Evolutionary conservation across 139 green algal species (phyloP), one percentile per base, ranked within the genome.

Genomic region (Chlamydomonas eustigma): DNA sequence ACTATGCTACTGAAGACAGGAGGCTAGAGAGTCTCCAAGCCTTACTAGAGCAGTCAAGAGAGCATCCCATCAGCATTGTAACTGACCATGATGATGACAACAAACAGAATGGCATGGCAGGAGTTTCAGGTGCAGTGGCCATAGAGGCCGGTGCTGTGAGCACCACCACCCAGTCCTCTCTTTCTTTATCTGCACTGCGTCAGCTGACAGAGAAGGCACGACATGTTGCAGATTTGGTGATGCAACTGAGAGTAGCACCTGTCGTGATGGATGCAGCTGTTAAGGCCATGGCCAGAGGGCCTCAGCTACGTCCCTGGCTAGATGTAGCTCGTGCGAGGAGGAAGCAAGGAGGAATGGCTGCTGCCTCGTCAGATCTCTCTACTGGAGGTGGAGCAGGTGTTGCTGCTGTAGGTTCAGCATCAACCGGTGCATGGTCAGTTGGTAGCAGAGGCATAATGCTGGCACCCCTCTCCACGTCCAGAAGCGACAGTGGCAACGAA

Each of bases 161-260:
- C n/a, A n/a, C n/a, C n/a, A n/a, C n/a, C n/a, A n/a, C n/a, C n/a
- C n/a, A n/a, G n/a, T n/a, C n/a, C n/a, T n/a, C n/a, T n/a, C n/a
- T n/a, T n/a, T n/a, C n/a, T n/a, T n/a, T n/a, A n/a, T 58, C 44
- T 12, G 12, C 44, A 18, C 44, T 58, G 44, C 12, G 44, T 12
- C 12, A 12, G 12, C 12, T 18, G 44, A 58, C 44, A 18, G 44
- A 58, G 50, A 67, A 79, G 37, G 80, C 80, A 0, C 22, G 50
- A 0, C 73, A 79, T 28, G 80, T 74, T 31, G 32, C 80, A 33
- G 75, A 81, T 37, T 65, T 81, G 76, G 50, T 81, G 64, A 30
- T n/a, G 12, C 39, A 77, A 30, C 71, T 85, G 2, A 28, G 66
- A 1, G 70, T 85, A 1, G 2, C 75, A 32, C 76, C 80, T 31